Conservation (phyloP, 345 rosid species). For the thale cress (Arabidopsis thaliana) region DNA sequence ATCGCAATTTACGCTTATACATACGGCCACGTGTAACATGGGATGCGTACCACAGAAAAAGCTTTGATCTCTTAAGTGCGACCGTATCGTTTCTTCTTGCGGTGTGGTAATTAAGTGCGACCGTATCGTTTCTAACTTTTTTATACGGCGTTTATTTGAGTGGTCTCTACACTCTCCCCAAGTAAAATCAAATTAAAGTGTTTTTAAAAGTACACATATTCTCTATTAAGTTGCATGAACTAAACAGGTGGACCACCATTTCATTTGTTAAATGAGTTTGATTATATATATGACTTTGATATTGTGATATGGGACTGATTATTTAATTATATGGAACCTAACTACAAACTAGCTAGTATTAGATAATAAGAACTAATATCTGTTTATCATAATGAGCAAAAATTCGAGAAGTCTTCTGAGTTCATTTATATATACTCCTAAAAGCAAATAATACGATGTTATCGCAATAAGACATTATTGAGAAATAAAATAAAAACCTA, state of each 20-base stretch:
- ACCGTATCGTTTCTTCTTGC: background rate
- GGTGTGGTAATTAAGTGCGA: background rate
- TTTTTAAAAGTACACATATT: background rate
- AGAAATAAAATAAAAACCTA: no score
- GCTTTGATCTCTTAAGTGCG: no score
- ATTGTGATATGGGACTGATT: background rate
- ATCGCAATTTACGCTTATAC: background rate
- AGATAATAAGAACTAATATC: no score
- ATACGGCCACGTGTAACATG: no score
- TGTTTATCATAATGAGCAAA: no score
- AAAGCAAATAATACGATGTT: no score
- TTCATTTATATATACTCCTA: background rate
- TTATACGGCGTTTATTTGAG: background rate
- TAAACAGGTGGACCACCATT: background rate
- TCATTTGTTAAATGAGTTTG: background rate
- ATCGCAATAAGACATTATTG: no score
- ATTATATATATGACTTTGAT: background rate
- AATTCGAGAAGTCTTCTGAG: conserved; percentile 7
- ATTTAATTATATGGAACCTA: background rate
- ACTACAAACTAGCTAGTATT: no score
- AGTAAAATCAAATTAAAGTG: background rate
- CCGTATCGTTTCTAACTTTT: background rate
- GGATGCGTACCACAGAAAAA: no score
- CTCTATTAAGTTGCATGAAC: background rate
- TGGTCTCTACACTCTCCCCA: background rate